Evolutionary conservation across 164 flowering plant genomes (phyloP), one percentile per base, ranked within the genome.

Genomic region (Vitis cinerea): DNA sequence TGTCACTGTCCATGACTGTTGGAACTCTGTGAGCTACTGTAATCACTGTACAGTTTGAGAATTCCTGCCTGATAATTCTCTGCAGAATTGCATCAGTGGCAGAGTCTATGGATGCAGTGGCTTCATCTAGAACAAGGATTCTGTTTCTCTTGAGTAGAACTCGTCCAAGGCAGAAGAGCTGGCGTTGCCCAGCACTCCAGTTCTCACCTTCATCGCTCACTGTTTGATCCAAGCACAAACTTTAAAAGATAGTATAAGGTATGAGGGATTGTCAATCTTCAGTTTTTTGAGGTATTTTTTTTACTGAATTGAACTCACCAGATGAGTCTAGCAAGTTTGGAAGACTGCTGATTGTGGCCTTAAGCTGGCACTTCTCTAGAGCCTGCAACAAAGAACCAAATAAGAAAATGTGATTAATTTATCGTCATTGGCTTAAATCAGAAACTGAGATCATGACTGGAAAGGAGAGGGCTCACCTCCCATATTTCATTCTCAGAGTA

Each of bases 121-220:
- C 97, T 78, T 93, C 98, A 77, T 93, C 98, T 7, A 91, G 80
- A 19, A 93, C 91, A 7, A 93, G 82, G 63, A 93, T 85, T 80
- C 64, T 84, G 76, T 86, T 91, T 66, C 92, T 79, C 74, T 69
- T 87, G 0, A 92, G 79, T 3, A 94, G 82, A 0, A 90, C 97
- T 68, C 98, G 78, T 19, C 95, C 98, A 0, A 93, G 89, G 69
- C 95, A 90, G 60, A 94, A 83, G 7, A 94, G 87, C 47, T 92
- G 97, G 12, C 94, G 76, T 71, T 94, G 97, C 55, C 98, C 98
- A 0, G 71, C 84, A 50, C 97, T 92, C 97, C 97, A 91, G 50
- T 94, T 94, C 17, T 84, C 90, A 0, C 97, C 98, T 63, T 90
- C 93, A 62, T 92, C 96, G 16, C 90, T 85, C 71, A 94, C 96